Percentiles rank a stretch among this genome's conserved stretches.
Conservation (phyloP, 768 basidiomycete species). For the Leucocoprinus leucothites region DNA sequence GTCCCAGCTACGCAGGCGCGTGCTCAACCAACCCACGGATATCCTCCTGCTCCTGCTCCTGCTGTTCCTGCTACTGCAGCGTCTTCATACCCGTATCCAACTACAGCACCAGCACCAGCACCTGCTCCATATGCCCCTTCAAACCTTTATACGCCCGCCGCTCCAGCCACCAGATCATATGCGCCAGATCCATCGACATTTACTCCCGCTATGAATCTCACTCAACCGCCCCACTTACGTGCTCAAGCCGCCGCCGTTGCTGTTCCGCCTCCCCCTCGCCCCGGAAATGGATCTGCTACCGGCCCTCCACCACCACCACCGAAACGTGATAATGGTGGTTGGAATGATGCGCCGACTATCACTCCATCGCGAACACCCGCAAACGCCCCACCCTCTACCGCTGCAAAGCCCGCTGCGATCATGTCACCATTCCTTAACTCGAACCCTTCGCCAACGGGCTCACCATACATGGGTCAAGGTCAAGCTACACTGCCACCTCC, state of each 20-base stretch:
- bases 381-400: conserved; percentile 39
- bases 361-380: conserved; percentile 50
- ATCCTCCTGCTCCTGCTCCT: conserved; percentile 1
- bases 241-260: conserved; percentile 31
- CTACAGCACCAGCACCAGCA: conserved; percentile 15
- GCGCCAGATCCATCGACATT: background rate
- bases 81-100: conserved; percentile 21
- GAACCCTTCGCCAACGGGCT: conserved; percentile 37
- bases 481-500: conserved; percentile 57
- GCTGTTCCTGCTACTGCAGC: background rate
- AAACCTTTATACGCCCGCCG: conserved; percentile 16
- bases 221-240: conserved; percentile 33
- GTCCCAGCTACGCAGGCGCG: conserved; percentile 15
- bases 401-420: conserved; percentile 65
- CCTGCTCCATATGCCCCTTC: conserved; percentile 15
- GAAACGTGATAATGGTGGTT: conserved; percentile 74
- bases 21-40: conserved; percentile 5
- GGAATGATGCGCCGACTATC: conserved; percentile 84
- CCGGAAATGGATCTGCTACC: conserved; percentile 27
- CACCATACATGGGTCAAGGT: conserved; percentile 42
- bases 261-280: conserved; percentile 45
- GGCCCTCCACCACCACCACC: conserved; percentile 40
- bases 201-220: background rate
- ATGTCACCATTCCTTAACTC: conserved; percentile 86
- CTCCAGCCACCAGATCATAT: conserved; percentile 18